Conservation (phyloP, 2,329 filamentous ascomycete species). For the Diaporthe longicolla region DNA sequence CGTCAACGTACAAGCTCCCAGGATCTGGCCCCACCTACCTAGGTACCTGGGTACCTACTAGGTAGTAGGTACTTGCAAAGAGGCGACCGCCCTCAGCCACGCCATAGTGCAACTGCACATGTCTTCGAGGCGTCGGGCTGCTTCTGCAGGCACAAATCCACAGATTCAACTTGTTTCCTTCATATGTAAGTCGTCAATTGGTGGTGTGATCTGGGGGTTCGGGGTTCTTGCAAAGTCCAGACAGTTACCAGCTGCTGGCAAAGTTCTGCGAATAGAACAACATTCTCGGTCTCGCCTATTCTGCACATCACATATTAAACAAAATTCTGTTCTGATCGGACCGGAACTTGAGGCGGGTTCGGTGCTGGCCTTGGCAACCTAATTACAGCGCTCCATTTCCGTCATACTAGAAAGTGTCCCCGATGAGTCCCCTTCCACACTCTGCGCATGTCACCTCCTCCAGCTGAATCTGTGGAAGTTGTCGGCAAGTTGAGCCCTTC, state of each 20-base stretch:
- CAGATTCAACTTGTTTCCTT: too few relatives aligned
- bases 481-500: too few relatives aligned
- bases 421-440: too few relatives aligned
- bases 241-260: too few relatives aligned
- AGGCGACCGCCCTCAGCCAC: too few relatives aligned
- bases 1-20: too few relatives aligned
- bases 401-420: too few relatives aligned
- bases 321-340: not conserved
- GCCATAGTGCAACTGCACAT: not conserved
- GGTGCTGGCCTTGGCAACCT: not conserved
- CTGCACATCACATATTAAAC: not conserved
- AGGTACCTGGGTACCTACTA: too few relatives aligned
- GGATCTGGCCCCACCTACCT: too few relatives aligned
- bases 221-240: not conserved
- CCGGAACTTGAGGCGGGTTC: too few relatives aligned
- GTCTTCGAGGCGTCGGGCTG: not conserved
- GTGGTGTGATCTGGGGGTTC: not conserved
- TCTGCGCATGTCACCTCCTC: not conserved
- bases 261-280: not conserved
- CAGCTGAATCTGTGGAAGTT: not conserved
- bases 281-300: not conserved
- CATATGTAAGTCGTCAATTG: not conserved
- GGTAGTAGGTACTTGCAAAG: too few relatives aligned
- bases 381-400: not conserved
- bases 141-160: not conserved